A percentile compares a stretch with the other conserved stretches of the same genome.
Conservation (phyloP, 768 basidiomycete genomes). For the Pleurotus salmoneostramineus region DNA sequence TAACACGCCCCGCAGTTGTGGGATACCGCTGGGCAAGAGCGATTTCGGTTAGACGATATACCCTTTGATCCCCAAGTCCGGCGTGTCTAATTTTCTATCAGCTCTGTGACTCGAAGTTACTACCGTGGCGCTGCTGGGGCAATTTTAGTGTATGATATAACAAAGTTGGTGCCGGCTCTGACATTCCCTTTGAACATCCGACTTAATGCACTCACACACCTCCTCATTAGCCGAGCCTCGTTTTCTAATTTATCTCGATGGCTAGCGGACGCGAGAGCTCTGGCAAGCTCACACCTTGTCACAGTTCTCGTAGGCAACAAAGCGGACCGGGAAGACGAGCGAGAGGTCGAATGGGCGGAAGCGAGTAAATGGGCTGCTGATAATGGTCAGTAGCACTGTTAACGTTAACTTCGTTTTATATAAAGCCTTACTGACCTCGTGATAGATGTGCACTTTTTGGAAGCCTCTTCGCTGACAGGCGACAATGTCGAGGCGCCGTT, state of each 20-base stretch:
- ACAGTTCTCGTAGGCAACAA: slow-evolving; percentile 94
- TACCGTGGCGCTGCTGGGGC: slow-evolving; percentile 93
- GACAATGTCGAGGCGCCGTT: slow-evolving; percentile 96
- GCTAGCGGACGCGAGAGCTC: slow-evolving; percentile 89
- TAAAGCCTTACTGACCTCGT: not conserved
- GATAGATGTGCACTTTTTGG: slow-evolving; percentile 88
- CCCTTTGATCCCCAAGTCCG: not conserved
- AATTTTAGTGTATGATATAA: slow-evolving; percentile 92
- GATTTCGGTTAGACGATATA: slow-evolving; percentile 60
- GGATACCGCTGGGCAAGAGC: slow-evolving; percentile 97
- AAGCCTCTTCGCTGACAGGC: slow-evolving; percentile 87
- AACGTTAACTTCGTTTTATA: not conserved
- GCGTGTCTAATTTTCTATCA: slow-evolving; percentile 21
- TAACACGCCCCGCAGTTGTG: slow-evolving; percentile 58
- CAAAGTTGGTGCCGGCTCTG: slow-evolving; percentile 48
- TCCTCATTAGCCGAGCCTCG: slow-evolving; percentile 66
- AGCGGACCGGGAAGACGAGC: slow-evolving; percentile 88
- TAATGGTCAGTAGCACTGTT: slow-evolving; percentile 56
- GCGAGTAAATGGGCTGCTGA: slow-evolving; percentile 95
- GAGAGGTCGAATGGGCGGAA: slow-evolving; percentile 95
- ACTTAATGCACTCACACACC: slow-evolving; percentile 9
- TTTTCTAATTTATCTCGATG: slow-evolving; percentile 83
- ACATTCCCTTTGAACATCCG: slow-evolving; percentile 8
- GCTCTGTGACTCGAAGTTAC: slow-evolving; percentile 92
- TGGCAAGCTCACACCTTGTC: slow-evolving; percentile 90